Evolutionary conservation across 192 early-diverging fungal genomes (phyloP), one percentile per base, ranked within the genome.

Genomic region (Coemansia sp.): DNA sequence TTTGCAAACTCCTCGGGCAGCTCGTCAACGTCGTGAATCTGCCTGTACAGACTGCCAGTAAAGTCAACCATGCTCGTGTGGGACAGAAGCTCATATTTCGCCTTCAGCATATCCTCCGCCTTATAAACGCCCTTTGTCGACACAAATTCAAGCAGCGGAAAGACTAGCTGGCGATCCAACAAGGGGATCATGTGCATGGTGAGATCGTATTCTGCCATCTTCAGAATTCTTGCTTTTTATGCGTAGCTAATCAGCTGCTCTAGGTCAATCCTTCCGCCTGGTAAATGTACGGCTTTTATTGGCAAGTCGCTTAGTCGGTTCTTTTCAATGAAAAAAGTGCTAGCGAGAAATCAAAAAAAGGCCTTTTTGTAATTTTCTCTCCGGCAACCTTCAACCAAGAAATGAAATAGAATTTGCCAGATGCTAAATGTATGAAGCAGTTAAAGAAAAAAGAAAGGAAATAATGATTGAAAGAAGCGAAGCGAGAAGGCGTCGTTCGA

Each of bases 11-110:
- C 93, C 60, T 88, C 85, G 20, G 93, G 91, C 54, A 90, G 85
- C 43, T 90, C 86, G 50, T 92, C 91, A 44, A 85, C 88, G 58
- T 85, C 79, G 75, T 94, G 83, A 64, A 98, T 88, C 75, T 92
- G 83, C 75, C 89, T 87, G 82, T 95, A 91, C 46, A 95, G 86
- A 70, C 89, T 84, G 66, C 92, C 88, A 44, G 95, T 89, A 81
- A 91, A 94, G 85, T 96, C 95, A 61, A 96, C 91, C 96, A 98
- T 97, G 86, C 93, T 91, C 58, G 96, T 96, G 69, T 90, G 85
- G 38, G 86, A 85, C 22, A 96, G 86, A 32, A 98, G 86, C 64
- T 96, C 93, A 76, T 91, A 93, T 79, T 96, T 93, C 64, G 96
- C 94, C 78, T 92, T 84, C 58, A 93, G 69, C 71, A 97, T 75